phyloP scores from a whole-genome alignment of 495 filamentous ascomycete genomes.

The Aspergillus egyptiacus region DNA sequence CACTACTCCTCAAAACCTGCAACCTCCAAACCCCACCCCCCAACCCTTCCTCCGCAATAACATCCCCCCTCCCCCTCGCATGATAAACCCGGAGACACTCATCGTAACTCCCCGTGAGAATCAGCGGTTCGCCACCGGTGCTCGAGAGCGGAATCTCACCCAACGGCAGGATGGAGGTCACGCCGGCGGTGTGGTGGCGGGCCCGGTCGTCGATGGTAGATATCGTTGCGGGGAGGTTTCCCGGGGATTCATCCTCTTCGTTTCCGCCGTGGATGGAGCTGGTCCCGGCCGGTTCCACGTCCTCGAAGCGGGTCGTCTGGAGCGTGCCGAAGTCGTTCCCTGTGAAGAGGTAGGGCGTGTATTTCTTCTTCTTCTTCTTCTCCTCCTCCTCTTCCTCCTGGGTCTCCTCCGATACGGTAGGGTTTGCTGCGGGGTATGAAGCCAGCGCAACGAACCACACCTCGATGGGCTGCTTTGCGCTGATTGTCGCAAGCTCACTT shows the following conservation, averaged over 20 bases:
- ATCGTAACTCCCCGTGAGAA: slow-evolving; percentile 91
- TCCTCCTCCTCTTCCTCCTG: too few species aligned
- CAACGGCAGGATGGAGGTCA: slow-evolving; percentile 79
- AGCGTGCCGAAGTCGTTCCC: slow-evolving; percentile 33
- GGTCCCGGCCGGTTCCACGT: not conserved
- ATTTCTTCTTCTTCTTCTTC: not conserved
- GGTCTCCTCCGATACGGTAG: too few species aligned
- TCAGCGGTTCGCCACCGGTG: slow-evolving; percentile 38
- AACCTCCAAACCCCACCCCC: slow-evolving; percentile 91
- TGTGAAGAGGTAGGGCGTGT: slow-evolving; percentile 32
- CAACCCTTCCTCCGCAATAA: slow-evolving; percentile 57
- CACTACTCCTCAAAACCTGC: slow-evolving; percentile 45
- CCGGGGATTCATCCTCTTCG: slow-evolving; percentile 16
- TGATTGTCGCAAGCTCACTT: slow-evolving; percentile 24
- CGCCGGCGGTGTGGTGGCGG: slow-evolving; percentile 67
- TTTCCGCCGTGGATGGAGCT: slow-evolving; percentile 11
- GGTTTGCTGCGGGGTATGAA: too few species aligned
- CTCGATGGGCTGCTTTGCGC: slow-evolving; percentile 37
- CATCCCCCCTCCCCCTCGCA: slow-evolving; percentile 30
- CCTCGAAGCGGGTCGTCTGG: slow-evolving; percentile 28
- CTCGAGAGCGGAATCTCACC: slow-evolving; percentile 23
- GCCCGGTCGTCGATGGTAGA: slow-evolving; percentile 33
- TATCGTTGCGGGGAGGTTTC: slow-evolving; percentile 13
- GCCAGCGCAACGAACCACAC: slow-evolving; percentile 43
- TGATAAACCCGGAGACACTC: slow-evolving; percentile 68